Conservation (phyloP, 2,329 filamentous ascomycete species). For the Talaromyces islandicus region DNA sequence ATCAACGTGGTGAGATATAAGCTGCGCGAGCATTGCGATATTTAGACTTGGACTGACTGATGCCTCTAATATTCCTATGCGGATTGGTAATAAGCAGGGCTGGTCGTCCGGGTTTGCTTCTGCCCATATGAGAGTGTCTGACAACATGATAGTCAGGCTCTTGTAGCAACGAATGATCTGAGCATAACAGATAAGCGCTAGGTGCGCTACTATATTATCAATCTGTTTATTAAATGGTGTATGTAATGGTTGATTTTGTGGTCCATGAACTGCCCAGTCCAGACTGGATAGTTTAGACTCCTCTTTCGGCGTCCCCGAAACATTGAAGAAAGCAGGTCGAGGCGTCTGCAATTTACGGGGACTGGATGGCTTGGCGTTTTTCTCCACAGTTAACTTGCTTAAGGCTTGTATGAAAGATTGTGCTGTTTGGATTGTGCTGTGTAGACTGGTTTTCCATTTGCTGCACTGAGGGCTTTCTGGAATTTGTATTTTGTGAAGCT, state of each 20-base stretch:
- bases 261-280: background rate
- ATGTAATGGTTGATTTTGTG: background rate
- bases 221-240: background rate
- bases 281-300: background rate
- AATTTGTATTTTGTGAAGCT: background rate
- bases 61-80: background rate
- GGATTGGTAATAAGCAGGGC: background rate
- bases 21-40: background rate
- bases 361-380: background rate
- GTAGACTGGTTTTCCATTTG: background rate
- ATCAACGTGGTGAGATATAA: background rate
- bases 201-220: background rate
- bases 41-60: background rate
- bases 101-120: background rate
- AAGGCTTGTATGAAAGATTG: background rate
- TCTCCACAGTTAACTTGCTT: background rate
- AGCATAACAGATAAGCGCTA: background rate
- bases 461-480: background rate
- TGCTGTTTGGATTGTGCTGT: background rate
- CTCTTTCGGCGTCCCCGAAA: background rate
- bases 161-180: background rate
- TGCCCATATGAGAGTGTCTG: background rate
- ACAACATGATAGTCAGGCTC: background rate
- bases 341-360: background rate
- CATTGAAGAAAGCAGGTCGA: background rate